Evolutionary conservation across 306 rosid genomes (phyloP), one percentile per base, ranked within the genome.

Genomic region (Fagus crenata): DNA sequence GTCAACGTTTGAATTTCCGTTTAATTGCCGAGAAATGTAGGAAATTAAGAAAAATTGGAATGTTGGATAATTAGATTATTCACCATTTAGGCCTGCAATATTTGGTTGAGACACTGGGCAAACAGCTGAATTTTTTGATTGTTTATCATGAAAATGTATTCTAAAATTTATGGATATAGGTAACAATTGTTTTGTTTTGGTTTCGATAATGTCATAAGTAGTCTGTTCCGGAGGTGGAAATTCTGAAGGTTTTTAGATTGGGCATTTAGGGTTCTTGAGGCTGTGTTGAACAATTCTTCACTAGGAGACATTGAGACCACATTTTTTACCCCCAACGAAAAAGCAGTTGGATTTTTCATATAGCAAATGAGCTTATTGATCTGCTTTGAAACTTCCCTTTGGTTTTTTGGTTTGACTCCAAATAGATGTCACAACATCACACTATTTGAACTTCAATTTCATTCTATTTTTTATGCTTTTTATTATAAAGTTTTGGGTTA

Each of bases 1-100:
- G 14, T 2, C 49, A 37, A 36, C 13, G 15, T 42, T 72, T 60
- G 2, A 17, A 31, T 0, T 31, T 73, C 60, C 59, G 49, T 49
- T 67, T 77, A 7, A 43, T 69, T 59, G 49, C 77, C 31, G 40
- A 36, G 68, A 58, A 73, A 58, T 33, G 17, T 72, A 28, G 64
- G 64, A 40, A 5, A 56, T 37, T 13, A 4, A 4, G 17, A 22
- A 46, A 14, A 54, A 39, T 40, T 13, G 56, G 7, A 69, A 13
- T 46, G 28, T 11, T 69, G 37, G 12, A 69, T 43, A 28, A 4
- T 46, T 42, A 18, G 11, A 3, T 73, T 40, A 37, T 28, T 11
- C 5, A 15, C 32, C 14, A 3, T 9, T 37, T 28, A 22, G 31
- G 35, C 42, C 35, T 15, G 41, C 51, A 46, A 46, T 46, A 46